Base-by-base conservation (phyloP, 148 eudicot species). In the Rhododendron kiyosumense region DNA sequence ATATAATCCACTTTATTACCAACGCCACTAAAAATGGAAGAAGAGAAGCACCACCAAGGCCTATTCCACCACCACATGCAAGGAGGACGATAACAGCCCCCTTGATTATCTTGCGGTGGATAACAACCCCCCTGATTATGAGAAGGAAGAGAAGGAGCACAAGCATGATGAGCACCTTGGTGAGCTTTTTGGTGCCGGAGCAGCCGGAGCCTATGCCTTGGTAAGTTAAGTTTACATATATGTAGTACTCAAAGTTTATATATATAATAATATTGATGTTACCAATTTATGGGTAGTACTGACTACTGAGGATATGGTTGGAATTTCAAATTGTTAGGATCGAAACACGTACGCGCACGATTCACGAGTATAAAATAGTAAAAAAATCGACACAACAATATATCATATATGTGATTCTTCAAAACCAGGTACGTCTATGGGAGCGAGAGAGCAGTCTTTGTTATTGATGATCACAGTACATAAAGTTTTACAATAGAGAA, bases 171-270 rank as follows among this genome's bases (percentile, higher is more conserved):
- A 86, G 41, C 84, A 83, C 14, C 81, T 90, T 17, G 90, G 91
- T 78, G 87, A 87, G 86, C 86, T n/a, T n/a, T n/a, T 87, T 51
- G 87, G 92, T 4, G 87, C 89, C 30, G 28, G 84, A 14, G 88
- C 88, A 59, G 92, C 91, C 8, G 92, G 90, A 81, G 90, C 88
- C 43, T 92, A 79, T 86, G 92, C 92, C 77, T 83, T 92, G 91
- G 94, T 92, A 90, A 36, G 3, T 36, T 36, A 48, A 52, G 59
- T 52, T 52, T 3, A 52, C 59, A 15, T 52, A 12, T 52, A 52
- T 15, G n/a, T n/a, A n/a, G 20, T 14, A 52, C 20, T 52, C 12
- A 49, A 45, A 45, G 7, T 45, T 45, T 45, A 45, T 45, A n/a
- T n/a, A n/a, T n/a, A n/a, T n/a, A n/a, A 45, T 54, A 5, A 45